Conservation (phyloP, 345 rosid species). For the Psidium guajava region DNA sequence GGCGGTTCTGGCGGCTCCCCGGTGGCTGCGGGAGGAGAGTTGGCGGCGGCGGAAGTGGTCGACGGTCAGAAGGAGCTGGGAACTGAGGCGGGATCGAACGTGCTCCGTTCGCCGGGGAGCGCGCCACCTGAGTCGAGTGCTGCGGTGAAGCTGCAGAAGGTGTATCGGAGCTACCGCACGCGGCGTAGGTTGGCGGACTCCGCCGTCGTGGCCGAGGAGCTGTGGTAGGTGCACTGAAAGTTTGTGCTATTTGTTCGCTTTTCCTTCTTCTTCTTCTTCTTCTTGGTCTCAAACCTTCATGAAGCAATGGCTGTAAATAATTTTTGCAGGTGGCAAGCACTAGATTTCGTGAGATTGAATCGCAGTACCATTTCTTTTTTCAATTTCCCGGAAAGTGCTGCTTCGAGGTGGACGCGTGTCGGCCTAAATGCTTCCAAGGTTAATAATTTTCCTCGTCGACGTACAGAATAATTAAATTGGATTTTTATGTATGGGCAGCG, state of each 20-base stretch:
- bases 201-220: constrained; percentile 81
- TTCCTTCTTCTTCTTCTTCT: background rate
- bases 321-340: constrained; percentile 67
- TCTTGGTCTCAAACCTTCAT: background rate
- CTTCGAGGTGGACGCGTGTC: constrained; percentile 72
- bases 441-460: background rate
- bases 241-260: background rate
- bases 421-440: constrained; percentile 81
- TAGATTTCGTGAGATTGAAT: constrained; percentile 64
- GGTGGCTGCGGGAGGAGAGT: background rate
- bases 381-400: constrained; percentile 62
- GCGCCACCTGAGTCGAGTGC: constrained; percentile 12
- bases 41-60: background rate
- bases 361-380: constrained; percentile 80
- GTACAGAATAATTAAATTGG: background rate
- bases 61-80: background rate
- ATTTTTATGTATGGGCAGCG: background rate
- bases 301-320: background rate
- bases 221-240: constrained; percentile 34
- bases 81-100: background rate
- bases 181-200: constrained; percentile 87
- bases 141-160: constrained; percentile 74
- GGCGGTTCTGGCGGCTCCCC: background rate
- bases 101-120: background rate
- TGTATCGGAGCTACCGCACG: constrained; percentile 80